Evolutionary conservation across 2,329 filamentous ascomycete species (phyloP), one percentile per base, ranked within the genome.

Genomic region (Scopulariopsis brevicaulis): DNA sequence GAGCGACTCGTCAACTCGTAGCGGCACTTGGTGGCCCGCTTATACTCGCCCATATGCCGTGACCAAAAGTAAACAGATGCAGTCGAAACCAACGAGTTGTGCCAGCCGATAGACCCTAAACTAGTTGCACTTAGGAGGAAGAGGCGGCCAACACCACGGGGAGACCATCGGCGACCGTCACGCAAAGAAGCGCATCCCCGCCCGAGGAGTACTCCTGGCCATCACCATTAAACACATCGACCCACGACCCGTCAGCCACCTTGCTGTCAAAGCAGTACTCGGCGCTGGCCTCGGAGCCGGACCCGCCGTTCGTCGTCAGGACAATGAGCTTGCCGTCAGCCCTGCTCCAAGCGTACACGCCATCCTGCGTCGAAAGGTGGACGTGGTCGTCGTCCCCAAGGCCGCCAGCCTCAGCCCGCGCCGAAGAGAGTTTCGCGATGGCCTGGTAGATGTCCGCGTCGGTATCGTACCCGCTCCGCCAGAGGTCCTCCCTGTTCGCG

Each of bases 401-500:
- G 1, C 75, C 75, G 10, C 75, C 75, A 1, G 72, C 73, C 20
- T 73, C 64, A 68, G 68, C 73, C 15, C 77, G 76, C 14, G 79
- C 72, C 6, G 66, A 67, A 57, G 79, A 79, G 14, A 80, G 64
- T 0, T 22, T 59, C 0, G 73, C 63, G n/a, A 80, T 75, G 48
- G 73, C 71, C n/a, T 65, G 62, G 68, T 83, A 84, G 14, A 83
- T 68, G 28, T 76, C 72, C 8, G 73, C 63, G 4, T 69, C 62
- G 1, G 71, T 77, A 60, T 72, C 64, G 67, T 77, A 85, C 7
- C 69, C 69, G 12, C 77, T 79, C 12, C 76, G 67, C 83, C 82
- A 85, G 50, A 80, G 71, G 8, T 81, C 79, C 64, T 84, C 81
- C n/a, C 81, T 78, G 63, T 79, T 78, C 55, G 73, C 74, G 0